Percentiles rank a stretch among this genome's conserved stretches.
phyloP scores from a whole-genome alignment of 2,329 filamentous ascomycete species.

The Botrytis porri region DNA sequence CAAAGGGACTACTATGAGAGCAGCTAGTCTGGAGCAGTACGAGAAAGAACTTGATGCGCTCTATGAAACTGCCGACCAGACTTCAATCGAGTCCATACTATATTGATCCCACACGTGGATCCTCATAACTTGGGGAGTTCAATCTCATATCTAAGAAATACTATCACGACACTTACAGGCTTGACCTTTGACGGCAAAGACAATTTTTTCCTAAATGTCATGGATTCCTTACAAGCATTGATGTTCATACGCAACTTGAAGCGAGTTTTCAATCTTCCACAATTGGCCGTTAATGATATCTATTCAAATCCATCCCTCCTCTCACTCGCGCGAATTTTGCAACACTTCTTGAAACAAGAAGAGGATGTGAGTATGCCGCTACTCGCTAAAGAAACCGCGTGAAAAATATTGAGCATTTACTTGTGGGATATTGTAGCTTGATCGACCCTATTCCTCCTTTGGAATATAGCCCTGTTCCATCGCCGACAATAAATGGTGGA shows the following conservation, averaged over 20 bases:
- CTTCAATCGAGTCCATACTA: neutral
- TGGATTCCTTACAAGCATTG: neutral
- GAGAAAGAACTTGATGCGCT: neutral
- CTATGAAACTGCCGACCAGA: neutral
- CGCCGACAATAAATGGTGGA: accelerated
- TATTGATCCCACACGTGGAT: neutral
- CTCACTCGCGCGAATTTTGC: neutral
- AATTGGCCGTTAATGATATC: neutral
- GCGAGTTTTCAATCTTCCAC: neutral
- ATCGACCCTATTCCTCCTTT: neutral
- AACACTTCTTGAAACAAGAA: neutral
- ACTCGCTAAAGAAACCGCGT: neutral
- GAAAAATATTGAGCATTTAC: neutral
- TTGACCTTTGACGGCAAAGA: neutral
- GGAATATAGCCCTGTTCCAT: neutral
- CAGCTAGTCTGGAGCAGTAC: neutral
- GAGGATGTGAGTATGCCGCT: neutral
- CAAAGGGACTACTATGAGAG: neutral
- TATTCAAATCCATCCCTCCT: neutral
- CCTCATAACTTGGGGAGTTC: neutral
- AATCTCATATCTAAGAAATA: neutral
- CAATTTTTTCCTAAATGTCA: neutral
- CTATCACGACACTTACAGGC: neutral
- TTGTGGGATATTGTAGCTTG: neutral
- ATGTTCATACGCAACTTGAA: neutral